These are phyloP conservation scores for Truncatella angustata DNA, from an alignment of 2,329 filamentous ascomycete genomes.

Conservation along the genomic window DNA sequence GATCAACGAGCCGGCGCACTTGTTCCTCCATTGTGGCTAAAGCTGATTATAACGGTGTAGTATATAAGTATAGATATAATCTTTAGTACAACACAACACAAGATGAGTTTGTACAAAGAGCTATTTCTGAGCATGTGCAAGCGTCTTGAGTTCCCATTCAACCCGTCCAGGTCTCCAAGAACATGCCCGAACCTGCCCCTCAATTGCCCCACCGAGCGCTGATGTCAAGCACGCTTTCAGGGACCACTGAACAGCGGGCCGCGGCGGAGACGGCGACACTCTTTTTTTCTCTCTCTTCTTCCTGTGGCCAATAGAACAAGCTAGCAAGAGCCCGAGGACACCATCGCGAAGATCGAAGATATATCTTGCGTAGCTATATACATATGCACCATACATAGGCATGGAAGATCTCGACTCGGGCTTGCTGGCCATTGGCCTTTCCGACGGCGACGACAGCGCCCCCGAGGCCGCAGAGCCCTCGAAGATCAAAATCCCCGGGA, in stretches of 20 bases:
- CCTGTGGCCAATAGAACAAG: too few species aligned
- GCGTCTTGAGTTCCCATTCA: background rate
- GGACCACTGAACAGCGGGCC: background rate
- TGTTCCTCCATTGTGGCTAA: constrained; percentile 68
- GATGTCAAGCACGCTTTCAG: constrained; percentile 19
- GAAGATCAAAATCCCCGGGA: constrained; percentile 14
- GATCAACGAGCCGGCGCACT: constrained; percentile 66
- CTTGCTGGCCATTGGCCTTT: constrained; percentile 41
- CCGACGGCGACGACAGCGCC: constrained; percentile 33
- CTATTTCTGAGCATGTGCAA: too few species aligned
- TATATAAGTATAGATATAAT: too few species aligned
- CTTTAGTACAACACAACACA: too few species aligned
- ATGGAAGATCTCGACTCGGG: constrained; percentile 29
- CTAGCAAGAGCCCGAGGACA: too few species aligned
- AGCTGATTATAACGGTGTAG: too few species aligned
- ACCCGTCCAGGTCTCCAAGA: background rate
- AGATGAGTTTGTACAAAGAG: too few species aligned
- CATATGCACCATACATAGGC: too few species aligned
- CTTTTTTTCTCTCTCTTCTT: too few species aligned
- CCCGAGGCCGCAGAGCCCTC: constrained; percentile 18
- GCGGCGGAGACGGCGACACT: too few species aligned
- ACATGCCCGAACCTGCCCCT: constrained; percentile 14
- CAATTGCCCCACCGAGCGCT: constrained; percentile 22
- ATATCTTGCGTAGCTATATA: too few species aligned
- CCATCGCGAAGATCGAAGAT: background rate